Evolutionary conservation across 768 basidiomycete genomes (phyloP), one percentile per base, ranked within the genome.

Genomic region (Cystoderma amianthinum): DNA sequence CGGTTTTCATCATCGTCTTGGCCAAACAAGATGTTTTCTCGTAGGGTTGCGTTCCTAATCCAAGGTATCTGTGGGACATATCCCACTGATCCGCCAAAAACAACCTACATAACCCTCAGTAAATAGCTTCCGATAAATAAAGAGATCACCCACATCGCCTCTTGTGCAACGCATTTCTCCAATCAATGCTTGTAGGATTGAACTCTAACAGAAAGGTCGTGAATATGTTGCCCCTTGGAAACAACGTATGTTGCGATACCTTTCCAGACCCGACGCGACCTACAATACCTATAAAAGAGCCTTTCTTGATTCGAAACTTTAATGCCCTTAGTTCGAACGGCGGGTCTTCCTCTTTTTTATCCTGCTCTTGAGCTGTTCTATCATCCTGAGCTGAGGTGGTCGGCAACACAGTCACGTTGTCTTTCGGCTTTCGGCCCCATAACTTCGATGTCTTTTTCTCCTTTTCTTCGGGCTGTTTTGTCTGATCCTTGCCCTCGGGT

Each of bases 271-370:
- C 82, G 13, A 83, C 78, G 11, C 67, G 64, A 17, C 82, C 82
- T 15, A 83, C 76, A 16, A 83, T 71, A 1, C 75, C 76, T 4
- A 81, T 62, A 18, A 82, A 70, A 23, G 76, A 62, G 10, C 80
- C 80, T 42, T 55, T 58, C 1, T 64, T 63, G 30, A 75, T 48
- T 35, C 45, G 41, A 12, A 77, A 39, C 40, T 65, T 60, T 36
- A 77, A 52, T 42, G 65, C 55, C 23, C 49, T 55, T 22, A 76
- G 49, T 38, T 64, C 59, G 44, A 76, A 76, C 1, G 73, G 72
- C 44, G 56, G 56, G 35, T 67, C 65, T 30, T 62, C 52, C 16
- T 39, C 46, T 19, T 37, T 70, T 70, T 70, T 69, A 70, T 1
- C 25, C n/a, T 28, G 7, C 25, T 28, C 25, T n/a, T 28, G 38